These are phyloP conservation scores for Penicillium concentricum DNA, from an alignment of 2,329 filamentous ascomycete genomes.

Conservation along the genomic window DNA sequence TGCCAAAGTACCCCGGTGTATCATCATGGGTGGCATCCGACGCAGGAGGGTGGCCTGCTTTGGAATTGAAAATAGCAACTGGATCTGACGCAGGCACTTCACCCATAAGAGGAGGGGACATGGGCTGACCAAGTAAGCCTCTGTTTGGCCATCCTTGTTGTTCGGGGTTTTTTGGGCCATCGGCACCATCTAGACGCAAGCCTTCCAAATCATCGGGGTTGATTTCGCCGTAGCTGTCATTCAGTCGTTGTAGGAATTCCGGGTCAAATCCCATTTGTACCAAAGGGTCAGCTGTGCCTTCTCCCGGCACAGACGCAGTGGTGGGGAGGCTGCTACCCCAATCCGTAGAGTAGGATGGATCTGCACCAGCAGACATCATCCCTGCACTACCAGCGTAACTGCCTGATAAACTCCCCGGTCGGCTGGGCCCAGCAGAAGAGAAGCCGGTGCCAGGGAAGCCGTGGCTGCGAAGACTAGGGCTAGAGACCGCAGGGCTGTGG, in stretches of 20 bases:
- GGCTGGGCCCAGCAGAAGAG: conserved; percentile 37
- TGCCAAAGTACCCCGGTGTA: conserved; percentile 15
- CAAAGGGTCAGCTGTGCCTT: conserved; percentile 32
- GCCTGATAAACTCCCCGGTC: conserved; percentile 35
- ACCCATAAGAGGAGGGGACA: conserved; percentile 5
- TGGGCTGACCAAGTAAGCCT: conserved; percentile 10
- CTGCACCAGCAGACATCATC: conserved; percentile 25
- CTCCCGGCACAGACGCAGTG: conserved; percentile 32
- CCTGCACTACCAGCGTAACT: conserved; percentile 38
- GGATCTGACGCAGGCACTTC: conserved; percentile 14
- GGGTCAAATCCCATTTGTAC: conserved; percentile 42
- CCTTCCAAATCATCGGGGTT: conserved; percentile 31
- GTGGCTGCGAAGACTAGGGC: conserved; percentile 36
- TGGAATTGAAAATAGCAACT: conserved; percentile 17
- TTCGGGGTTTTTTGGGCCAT: conserved; percentile 11
- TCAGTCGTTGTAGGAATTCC: conserved; percentile 38
- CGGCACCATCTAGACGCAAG: conserved; percentile 22
- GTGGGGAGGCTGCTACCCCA: conserved; percentile 36
- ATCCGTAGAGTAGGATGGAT: conserved; percentile 32
- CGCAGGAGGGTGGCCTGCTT: conserved; percentile 16
- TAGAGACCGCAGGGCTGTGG: conserved; percentile 27
- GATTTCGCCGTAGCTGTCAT: conserved; percentile 35
- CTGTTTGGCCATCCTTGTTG: conserved; percentile 19
- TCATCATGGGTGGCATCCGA: conserved; percentile 17
- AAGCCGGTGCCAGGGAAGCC: conserved; percentile 30